Evolutionary conservation across 495 filamentous ascomycete genomes (phyloP).

Genomic region (Lasiosphaeriaceae sp.): DNA sequence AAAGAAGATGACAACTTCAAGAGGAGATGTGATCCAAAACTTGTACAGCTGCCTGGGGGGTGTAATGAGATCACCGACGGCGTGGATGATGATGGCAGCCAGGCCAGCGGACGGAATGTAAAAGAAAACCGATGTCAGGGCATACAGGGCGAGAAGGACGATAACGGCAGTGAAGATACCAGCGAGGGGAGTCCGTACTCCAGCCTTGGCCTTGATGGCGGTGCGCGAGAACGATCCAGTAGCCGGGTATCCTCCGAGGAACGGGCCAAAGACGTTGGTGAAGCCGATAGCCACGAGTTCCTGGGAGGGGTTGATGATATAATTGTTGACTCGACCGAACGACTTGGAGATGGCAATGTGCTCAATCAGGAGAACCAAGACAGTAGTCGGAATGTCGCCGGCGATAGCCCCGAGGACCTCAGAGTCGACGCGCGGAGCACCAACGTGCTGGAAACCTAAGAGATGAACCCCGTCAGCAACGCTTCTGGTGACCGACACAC

Average conservation of each 20-base stretch:
- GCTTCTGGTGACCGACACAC: not conserved
- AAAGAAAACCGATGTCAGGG: slow-evolving; percentile 49
- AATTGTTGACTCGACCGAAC: slow-evolving; percentile 52
- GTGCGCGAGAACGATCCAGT: slow-evolving; percentile 52
- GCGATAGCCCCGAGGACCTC: slow-evolving; percentile 32
- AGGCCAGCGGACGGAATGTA: slow-evolving; percentile 46
- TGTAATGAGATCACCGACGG: slow-evolving; percentile 48
- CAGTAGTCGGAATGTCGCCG: slow-evolving; percentile 33
- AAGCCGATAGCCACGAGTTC: slow-evolving; percentile 53
- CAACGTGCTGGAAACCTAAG: slow-evolving; percentile 42
- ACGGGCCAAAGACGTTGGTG: slow-evolving; percentile 49
- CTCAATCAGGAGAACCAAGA: slow-evolving; percentile 51
- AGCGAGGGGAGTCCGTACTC: slow-evolving; percentile 50
- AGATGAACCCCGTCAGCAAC: not conserved
- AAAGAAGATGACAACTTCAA: slow-evolving; percentile 51
- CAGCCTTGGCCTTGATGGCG: slow-evolving; percentile 47
- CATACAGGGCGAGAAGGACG: slow-evolving; percentile 50
- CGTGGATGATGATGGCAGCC: slow-evolving; percentile 51
- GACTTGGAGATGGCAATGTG: slow-evolving; percentile 54
- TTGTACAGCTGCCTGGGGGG: slow-evolving; percentile 45
- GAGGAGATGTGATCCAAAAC: slow-evolving; percentile 48
- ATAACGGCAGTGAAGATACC: slow-evolving; percentile 50
- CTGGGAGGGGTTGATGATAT: slow-evolving; percentile 52
- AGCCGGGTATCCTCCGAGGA: slow-evolving; percentile 50
- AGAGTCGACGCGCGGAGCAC: slow-evolving; percentile 31